Conservation (phyloP, 352 stramenopile genomes). For the Saprolegnia parasitica region DNA sequence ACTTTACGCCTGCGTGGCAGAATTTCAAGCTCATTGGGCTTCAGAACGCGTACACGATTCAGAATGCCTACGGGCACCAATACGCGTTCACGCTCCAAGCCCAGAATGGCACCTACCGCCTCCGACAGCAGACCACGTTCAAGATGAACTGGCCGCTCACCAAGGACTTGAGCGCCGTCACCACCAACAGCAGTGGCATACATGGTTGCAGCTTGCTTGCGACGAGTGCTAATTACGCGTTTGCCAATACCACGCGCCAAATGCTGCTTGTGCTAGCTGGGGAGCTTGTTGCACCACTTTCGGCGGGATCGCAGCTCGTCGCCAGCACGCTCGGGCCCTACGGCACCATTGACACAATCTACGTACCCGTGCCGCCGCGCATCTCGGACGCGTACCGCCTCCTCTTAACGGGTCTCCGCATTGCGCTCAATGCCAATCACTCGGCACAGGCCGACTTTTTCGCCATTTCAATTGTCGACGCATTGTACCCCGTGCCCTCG, state of each 20-base stretch:
- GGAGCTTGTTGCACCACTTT: neutral
- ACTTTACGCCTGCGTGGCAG: constrained; percentile 16
- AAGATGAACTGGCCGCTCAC: constrained; percentile 10
- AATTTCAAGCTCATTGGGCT: constrained; percentile 22
- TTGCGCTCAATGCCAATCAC: neutral
- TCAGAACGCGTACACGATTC: neutral
- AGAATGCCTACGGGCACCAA: neutral
- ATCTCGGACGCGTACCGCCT: neutral
- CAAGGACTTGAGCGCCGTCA: neutral
- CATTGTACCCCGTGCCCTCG: neutral
- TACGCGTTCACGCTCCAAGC: neutral
- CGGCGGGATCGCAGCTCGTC: neutral
- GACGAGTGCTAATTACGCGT: neutral
- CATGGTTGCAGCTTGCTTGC: neutral
- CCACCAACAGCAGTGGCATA: neutral
- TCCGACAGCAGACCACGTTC: neutral
- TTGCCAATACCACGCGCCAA: neutral
- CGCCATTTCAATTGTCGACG: neutral
- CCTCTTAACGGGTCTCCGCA: neutral
- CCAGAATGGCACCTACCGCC: neutral
- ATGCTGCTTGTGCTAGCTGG: neutral
- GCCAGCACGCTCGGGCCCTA: neutral
- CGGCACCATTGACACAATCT: neutral
- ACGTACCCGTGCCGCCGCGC: neutral
- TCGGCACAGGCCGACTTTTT: neutral